Base-by-base conservation (phyloP, 306 rosid species). In the Corylus heterophylla region DNA sequence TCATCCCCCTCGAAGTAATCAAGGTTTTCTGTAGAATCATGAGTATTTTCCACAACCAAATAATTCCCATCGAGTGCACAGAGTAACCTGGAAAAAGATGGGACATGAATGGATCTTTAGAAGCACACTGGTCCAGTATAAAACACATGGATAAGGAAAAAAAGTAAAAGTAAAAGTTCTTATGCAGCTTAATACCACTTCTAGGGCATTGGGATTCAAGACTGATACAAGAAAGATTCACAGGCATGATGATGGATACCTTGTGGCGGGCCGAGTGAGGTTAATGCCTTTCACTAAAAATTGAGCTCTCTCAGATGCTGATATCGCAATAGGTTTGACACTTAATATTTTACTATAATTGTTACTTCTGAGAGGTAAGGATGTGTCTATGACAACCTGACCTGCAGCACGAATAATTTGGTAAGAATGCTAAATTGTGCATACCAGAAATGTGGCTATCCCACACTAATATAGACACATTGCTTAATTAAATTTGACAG, bases 21-120 rank as follows among this genome's bases (percentile, higher is more conserved):
- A 48, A 25, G 83, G 66, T 76, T 79, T 64, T 88, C 91, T 50
- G 58, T 73, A 70, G 88, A 79, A 78, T 89, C 91, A 18, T 78
- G 54, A 74, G 86, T 74, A 83, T 85, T 83, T 86, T 91, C 92
- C 84, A 84, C 84, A 51, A 25, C 85, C 76, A 90, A 82, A 90
- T 90, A 91, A 69, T 84, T 84, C 77, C 98, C 98, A 83, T 92
- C 97, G 37, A 93, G 84, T 66, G 97, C 95, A 87, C 98, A 91
- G 66, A 93, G 84, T 83, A 93, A 89, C 95, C 92, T 90, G 87
- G 72, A 78, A 69, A 73, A 37, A 54, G 54, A 67, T 14, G 44
- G 51, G 52, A 66, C 64, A 78, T 62, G 27, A 55, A 73, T 27
- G 12, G 59, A 63, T 52, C 29, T 52, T n/a, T 14, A 52, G 18